Percentiles rank a stretch among this genome's conserved stretches.
phyloP scores from a whole-genome alignment of 2,329 filamentous ascomycete species.

The Ceratocystiopsis sp. region DNA sequence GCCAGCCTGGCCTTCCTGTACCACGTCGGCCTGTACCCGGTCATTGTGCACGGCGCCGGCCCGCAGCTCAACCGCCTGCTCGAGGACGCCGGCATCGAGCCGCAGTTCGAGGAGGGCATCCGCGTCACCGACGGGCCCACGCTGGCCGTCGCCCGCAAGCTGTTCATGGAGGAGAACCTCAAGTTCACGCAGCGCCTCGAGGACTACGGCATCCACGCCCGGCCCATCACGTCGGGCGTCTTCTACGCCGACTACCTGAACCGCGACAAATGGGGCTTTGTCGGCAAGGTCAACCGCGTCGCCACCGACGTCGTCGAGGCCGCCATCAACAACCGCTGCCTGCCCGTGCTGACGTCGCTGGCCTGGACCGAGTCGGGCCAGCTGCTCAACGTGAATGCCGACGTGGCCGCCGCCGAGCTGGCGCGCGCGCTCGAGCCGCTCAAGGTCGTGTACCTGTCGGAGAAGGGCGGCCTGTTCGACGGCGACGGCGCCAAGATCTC shows the following conservation, averaged over 20 bases:
- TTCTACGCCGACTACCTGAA: constrained; percentile 90
- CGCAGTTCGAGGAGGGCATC: constrained; percentile 92
- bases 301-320: constrained; percentile 82
- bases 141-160: constrained; percentile 70
- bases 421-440: constrained; percentile 77
- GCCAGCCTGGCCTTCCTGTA: constrained; percentile 81
- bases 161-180: constrained; percentile 91
- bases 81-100: constrained; percentile 80
- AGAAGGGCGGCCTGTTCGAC: constrained; percentile 93
- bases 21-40: constrained; percentile 84
- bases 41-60: constrained; percentile 89
- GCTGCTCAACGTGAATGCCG: constrained; percentile 92
- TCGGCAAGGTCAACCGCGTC: constrained; percentile 88
- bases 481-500: constrained; percentile 91
- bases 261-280: constrained; percentile 88
- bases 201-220: constrained; percentile 72
- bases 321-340: constrained; percentile 75
- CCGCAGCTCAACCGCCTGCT: constrained; percentile 83
- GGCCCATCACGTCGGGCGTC: constrained; percentile 77
- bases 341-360: constrained; percentile 92
- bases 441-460: constrained; percentile 96
- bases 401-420: constrained; percentile 87
- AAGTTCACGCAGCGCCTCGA: constrained; percentile 83
- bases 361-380: constrained; percentile 84
- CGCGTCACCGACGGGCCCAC: constrained; percentile 93